phyloP scores from a whole-genome alignment of 768 basidiomycete species.

The Boletus fagicola region DNA sequence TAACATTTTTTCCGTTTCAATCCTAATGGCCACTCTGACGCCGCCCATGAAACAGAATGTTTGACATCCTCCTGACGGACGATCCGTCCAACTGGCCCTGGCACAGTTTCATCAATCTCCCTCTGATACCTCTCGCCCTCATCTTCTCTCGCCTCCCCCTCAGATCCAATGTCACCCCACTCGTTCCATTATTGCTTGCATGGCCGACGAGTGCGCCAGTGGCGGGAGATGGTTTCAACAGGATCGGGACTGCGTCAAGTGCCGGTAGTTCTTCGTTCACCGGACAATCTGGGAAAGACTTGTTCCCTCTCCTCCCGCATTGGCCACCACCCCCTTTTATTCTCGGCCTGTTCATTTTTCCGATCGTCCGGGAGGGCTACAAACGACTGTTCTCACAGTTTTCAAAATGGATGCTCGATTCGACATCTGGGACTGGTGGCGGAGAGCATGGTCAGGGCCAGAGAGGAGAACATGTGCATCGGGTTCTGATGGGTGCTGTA shows the following conservation, averaged over 20 bases:
- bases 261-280: neutral
- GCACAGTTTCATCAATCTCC: constrained; percentile 73
- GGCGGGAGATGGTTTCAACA: neutral
- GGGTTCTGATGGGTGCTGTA: constrained; percentile 21
- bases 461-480: constrained; percentile 21
- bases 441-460: constrained; percentile 15
- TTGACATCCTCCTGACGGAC: constrained; percentile 59
- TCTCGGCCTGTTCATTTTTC: constrained; percentile 53
- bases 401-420: constrained; percentile 45
- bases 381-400: constrained; percentile 39
- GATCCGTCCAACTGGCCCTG: constrained; percentile 74
- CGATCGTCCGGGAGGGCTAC: constrained; percentile 47
- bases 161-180: constrained; percentile 26
- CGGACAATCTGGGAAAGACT: constrained; percentile 7
- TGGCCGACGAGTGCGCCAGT: constrained; percentile 33
- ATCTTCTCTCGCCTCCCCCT: constrained; percentile 57
- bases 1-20: neutral
- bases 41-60: constrained; percentile 45
- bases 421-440: constrained; percentile 12
- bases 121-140: constrained; percentile 66
- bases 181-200: constrained; percentile 25
- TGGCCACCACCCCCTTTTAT: constrained; percentile 66
- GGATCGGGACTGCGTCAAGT: neutral
- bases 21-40: neutral
- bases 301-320: constrained; percentile 31